phyloP scores from a whole-genome alignment of 768 basidiomycete species.

The Lactifluus piperatus region DNA sequence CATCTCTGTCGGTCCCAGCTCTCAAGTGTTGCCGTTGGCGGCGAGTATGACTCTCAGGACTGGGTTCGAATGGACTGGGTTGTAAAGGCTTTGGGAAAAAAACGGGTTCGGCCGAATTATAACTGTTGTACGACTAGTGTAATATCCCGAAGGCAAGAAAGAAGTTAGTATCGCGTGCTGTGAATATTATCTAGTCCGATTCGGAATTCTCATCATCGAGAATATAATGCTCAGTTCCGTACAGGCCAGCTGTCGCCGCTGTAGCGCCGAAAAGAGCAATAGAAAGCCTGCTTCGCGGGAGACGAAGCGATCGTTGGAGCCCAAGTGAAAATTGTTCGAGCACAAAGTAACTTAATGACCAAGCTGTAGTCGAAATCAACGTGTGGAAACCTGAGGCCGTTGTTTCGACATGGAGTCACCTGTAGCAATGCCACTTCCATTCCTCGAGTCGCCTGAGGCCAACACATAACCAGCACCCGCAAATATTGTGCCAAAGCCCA shows the following conservation, averaged over 20 bases:
- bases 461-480: slow-evolving; percentile 38
- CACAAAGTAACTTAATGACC: slow-evolving; percentile 39
- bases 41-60: slow-evolving; percentile 37
- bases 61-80: slow-evolving; percentile 61
- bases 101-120: background rate
- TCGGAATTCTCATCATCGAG: slow-evolving; percentile 9
- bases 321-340: slow-evolving; percentile 26
- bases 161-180: background rate
- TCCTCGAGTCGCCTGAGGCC: slow-evolving; percentile 31
- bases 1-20: slow-evolving; percentile 48
- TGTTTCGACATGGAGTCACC: slow-evolving; percentile 21
- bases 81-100: slow-evolving; percentile 17
- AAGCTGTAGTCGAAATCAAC: slow-evolving; percentile 26
- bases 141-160: background rate
- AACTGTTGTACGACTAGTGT: background rate
- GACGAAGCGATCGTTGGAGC: slow-evolving; percentile 26
- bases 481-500: slow-evolving; percentile 38
- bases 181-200: background rate
- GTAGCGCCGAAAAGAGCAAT: slow-evolving; percentile 26
- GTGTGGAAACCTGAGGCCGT: background rate
- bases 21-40: slow-evolving; percentile 34
- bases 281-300: slow-evolving; percentile 29
- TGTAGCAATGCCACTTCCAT: slow-evolving; percentile 39
- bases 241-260: slow-evolving; percentile 12
- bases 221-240: slow-evolving; percentile 17